Evolutionary conservation across 352 stramenopile genomes (phyloP).

Genomic region (Phytophthora fragariae): DNA sequence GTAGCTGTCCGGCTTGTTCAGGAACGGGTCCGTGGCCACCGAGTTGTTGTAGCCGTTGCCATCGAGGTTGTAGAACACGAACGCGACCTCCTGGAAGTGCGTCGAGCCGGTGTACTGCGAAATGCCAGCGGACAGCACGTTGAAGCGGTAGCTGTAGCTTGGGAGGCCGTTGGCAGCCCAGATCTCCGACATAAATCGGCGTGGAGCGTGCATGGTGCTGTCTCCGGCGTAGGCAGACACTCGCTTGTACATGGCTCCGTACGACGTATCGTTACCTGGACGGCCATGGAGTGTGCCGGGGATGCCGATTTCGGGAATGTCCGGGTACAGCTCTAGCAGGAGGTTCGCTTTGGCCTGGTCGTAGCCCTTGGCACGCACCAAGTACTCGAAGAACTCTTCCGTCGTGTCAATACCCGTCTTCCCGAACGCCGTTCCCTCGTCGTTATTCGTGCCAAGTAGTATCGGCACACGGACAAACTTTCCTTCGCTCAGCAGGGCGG

Average conservation of each 20-base stretch:
- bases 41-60: slow-evolving; percentile 37
- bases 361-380: slow-evolving; percentile 12
- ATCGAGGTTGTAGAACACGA: slow-evolving; percentile 43
- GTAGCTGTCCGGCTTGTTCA: slow-evolving; percentile 26
- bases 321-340: slow-evolving; percentile 28
- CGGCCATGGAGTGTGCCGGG: slow-evolving; percentile 26
- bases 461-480: slow-evolving; percentile 37
- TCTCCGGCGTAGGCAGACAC: slow-evolving; percentile 30
- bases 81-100: slow-evolving; percentile 37
- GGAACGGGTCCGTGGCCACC: slow-evolving; percentile 32
- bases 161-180: slow-evolving; percentile 32
- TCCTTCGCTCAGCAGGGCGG: slow-evolving; percentile 23
- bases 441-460: slow-evolving; percentile 31
- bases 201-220: slow-evolving; percentile 26
- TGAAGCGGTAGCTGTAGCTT: slow-evolving; percentile 45
- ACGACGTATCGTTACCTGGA: background rate
- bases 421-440: slow-evolving; percentile 37
- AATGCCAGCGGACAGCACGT: slow-evolving; percentile 25
- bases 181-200: slow-evolving; percentile 30
- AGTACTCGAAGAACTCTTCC: slow-evolving; percentile 27
- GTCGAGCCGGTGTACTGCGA: slow-evolving; percentile 25
- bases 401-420: slow-evolving; percentile 18
- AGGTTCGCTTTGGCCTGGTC: slow-evolving; percentile 6
- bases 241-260: slow-evolving; percentile 33
- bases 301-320: slow-evolving; percentile 35